phyloP scores from a whole-genome alignment of 2,329 filamentous ascomycete genomes.

The Xylariaceae sp. region DNA sequence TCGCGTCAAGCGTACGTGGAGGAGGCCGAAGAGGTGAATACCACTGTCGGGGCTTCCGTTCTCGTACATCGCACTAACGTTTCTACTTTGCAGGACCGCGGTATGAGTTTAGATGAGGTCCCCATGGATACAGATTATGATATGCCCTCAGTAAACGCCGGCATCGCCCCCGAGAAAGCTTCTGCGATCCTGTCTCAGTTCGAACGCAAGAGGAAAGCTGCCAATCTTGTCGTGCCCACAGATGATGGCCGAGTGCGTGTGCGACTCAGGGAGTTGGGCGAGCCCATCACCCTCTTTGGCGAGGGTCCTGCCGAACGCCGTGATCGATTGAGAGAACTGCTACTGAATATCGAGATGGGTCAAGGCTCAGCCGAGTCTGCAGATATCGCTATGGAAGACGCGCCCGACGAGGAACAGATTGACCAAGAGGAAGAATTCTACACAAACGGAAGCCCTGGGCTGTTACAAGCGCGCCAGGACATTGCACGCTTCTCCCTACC shows the following conservation, averaged over 20 bases:
- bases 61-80: constrained; percentile 16
- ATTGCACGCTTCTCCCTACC: constrained; percentile 84
- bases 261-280: constrained; percentile 78
- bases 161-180: constrained; percentile 74
- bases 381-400: constrained; percentile 61
- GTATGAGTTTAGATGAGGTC: constrained; percentile 38
- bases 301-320: constrained; percentile 82
- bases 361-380: constrained; percentile 49
- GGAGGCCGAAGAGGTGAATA: constrained; percentile 68
- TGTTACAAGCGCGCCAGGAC: constrained; percentile 71
- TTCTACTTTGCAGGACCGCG: constrained; percentile 27
- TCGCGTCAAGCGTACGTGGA: constrained; percentile 92
- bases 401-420: constrained; percentile 56
- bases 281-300: constrained; percentile 91
- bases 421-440: constrained; percentile 94
- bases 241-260: constrained; percentile 84
- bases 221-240: constrained; percentile 86
- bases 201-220: constrained; percentile 83
- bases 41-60: constrained; percentile 13
- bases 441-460: constrained; percentile 70
- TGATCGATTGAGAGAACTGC: constrained; percentile 77
- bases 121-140: constrained; percentile 79
- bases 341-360: constrained; percentile 71
- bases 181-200: constrained; percentile 85
- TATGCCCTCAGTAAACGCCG: constrained; percentile 60